Evolutionary conservation across 164 flowering plant species (phyloP).

Genomic region (Sedum album): DNA sequence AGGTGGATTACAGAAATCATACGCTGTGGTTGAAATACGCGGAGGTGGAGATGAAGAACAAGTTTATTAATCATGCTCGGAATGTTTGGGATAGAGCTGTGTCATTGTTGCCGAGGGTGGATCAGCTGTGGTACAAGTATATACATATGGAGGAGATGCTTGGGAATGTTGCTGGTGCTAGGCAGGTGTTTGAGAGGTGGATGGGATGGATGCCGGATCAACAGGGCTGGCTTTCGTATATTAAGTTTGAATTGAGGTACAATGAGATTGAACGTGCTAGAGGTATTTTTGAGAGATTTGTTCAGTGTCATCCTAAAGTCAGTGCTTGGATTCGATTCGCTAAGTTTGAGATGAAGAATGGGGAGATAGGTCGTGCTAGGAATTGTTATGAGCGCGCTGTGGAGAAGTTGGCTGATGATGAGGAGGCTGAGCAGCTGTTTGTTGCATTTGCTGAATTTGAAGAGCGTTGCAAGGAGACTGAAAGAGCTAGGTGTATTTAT

Average conservation of each 20-base stretch:
- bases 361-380: conserved; percentile 62
- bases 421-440: conserved; percentile 75
- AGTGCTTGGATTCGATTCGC: conserved; percentile 69
- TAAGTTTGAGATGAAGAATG: conserved; percentile 93
- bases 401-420: conserved; percentile 61
- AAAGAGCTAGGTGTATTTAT: conserved; percentile 82
- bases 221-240: conserved; percentile 77
- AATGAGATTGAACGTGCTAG: conserved; percentile 76
- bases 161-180: conserved; percentile 76
- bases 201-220: conserved; percentile 91
- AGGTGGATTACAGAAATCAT: conserved; percentile 71
- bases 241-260: conserved; percentile 75
- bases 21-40: conserved; percentile 89
- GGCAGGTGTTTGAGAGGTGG: conserved; percentile 86
- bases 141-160: conserved; percentile 95
- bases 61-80: conserved; percentile 74
- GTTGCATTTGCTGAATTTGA: conserved; percentile 94
- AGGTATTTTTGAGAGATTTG: conserved; percentile 60
- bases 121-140: conserved; percentile 94
- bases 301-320: conserved; percentile 61
- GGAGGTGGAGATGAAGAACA: conserved; percentile 78
- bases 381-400: conserved; percentile 69
- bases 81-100: conserved; percentile 91
- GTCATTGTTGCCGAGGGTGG: conserved; percentile 53
- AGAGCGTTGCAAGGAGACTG: conserved; percentile 76